Evolutionary conservation across 2,329 filamentous ascomycete species (phyloP), one percentile per base, ranked within the genome.

Genomic region (Phialophora expanda): DNA sequence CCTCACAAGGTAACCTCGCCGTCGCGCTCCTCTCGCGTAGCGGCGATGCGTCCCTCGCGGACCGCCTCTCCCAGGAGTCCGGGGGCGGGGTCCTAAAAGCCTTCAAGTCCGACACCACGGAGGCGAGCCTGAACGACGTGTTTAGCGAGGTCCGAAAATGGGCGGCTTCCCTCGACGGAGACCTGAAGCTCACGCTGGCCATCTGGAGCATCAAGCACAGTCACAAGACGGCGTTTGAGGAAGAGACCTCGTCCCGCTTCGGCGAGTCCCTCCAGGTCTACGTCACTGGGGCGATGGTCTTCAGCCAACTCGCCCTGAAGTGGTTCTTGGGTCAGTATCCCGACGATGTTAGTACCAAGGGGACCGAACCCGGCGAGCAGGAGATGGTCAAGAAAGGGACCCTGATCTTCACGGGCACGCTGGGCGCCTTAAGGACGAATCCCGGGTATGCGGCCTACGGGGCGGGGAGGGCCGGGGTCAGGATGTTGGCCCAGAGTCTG

Each of bases 191-290:
- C 3, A 77, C 79, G 56, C 70, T 86, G 11, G 82, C 84, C 1
- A 78, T 88, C 28, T 87, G 83, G 74, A 85, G 82, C 68, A 80
- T 87, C 72, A 87, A 86, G 72, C 82, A 86, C 68, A 78, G 78
- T 0, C 79, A 78, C 69, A 85, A 82, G 74, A 86, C 84, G 68
- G 83, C 85, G 0, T 87, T 86, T 73, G 76, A 86, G 55, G 77
- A 83, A 50, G 84, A 85, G 70, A 85, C 83, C 0, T 78, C 82
- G 28, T 81, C 85, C 26, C 77, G 78, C 2, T 84, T 83, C 70
- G 80, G 76, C 51, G 74, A 80, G 1, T 83, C 79, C 57, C 69
- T 87, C 65, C 79, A 82, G 60, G 78, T 77, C 0, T 87, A 86
- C 73, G 83, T 83, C 1, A 84, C 84, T 2, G 85, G 84, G 0